Percentiles rank a stretch among this genome's conserved stretches.
phyloP scores from a whole-genome alignment of 2,329 filamentous ascomycete genomes.

The Stagonosporopsis chrysanthemi region DNA sequence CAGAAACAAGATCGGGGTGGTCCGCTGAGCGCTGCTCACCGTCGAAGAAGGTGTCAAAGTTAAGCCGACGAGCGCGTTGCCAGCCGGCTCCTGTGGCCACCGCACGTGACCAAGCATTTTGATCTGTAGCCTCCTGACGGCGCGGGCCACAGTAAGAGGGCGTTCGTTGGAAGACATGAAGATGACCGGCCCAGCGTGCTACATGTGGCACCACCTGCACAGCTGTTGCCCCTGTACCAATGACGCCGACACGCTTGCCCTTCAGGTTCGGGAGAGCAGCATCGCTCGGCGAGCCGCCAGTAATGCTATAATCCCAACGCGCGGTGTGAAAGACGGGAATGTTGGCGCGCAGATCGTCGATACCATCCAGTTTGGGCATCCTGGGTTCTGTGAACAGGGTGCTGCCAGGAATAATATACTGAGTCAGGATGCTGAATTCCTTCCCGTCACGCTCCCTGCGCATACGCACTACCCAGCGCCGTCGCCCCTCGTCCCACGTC shows the following conservation, averaged over 20 bases:
- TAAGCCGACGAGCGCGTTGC: conserved; percentile 55
- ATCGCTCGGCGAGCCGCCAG: background rate
- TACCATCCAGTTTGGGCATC: conserved; percentile 53
- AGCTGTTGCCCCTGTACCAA: conserved; percentile 56
- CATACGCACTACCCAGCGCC: conserved; percentile 23
- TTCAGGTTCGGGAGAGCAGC: conserved; percentile 5
- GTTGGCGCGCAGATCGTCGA: conserved; percentile 39
- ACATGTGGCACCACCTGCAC: conserved; percentile 53
- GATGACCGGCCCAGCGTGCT: conserved; percentile 45
- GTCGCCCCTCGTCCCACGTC: conserved; percentile 25
- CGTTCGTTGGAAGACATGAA: conserved; percentile 56
- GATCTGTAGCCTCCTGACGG: conserved; percentile 51
- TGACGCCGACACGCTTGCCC: conserved; percentile 51
- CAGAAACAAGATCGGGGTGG: conserved; percentile 53
- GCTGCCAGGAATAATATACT: background rate
- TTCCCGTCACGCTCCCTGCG: conserved; percentile 18
- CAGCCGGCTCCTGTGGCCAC: conserved; percentile 53
- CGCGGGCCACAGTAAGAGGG: conserved; percentile 47
- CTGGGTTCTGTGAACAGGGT: conserved; percentile 24
- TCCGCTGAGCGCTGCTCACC: conserved; percentile 39
- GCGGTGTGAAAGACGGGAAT: conserved; percentile 55
- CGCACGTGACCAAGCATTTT: conserved; percentile 13
- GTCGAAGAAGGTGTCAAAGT: conserved; percentile 51
- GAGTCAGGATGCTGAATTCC: background rate
- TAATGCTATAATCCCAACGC: conserved; percentile 54